A percentile compares a stretch with the other conserved stretches of the same genome.
These are phyloP conservation scores for Trichoderma brevicompactum DNA, from an alignment of 2,329 filamentous ascomycete species.

Conservation along the genomic window DNA sequence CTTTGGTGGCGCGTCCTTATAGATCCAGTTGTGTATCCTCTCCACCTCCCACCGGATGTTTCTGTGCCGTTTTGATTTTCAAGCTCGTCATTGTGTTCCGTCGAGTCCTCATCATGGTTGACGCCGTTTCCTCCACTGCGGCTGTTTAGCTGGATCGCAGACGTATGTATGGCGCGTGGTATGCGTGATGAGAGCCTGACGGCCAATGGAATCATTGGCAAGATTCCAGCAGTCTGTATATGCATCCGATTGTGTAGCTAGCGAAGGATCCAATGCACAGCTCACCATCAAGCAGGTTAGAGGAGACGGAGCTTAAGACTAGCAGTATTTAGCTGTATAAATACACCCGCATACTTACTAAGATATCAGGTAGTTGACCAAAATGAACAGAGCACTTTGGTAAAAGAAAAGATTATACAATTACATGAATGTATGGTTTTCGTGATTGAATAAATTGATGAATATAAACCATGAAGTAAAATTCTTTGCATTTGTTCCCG, in stretches of 20 bases:
- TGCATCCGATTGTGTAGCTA: conserved; percentile 8
- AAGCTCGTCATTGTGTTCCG: conserved; percentile 37
- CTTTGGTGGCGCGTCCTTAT: conserved; percentile 42
- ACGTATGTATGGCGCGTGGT: conserved; percentile 20
- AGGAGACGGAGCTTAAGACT: neutral
- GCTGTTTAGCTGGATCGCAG: conserved; percentile 9
- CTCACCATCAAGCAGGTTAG: conserved; percentile 7
- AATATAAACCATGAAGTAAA: no score
- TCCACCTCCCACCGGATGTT: conserved; percentile 36
- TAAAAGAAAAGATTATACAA: no score
- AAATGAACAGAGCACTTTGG: no score
- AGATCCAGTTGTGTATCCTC: conserved; percentile 35
- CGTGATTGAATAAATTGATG: no score
- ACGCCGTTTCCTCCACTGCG: conserved; percentile 31
- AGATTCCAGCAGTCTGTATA: conserved; percentile 4
- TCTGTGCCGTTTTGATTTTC: conserved; percentile 40
- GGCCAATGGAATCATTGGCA: conserved; percentile 14
- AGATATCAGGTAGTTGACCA: no score
- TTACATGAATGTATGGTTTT: no score
- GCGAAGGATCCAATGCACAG: neutral
- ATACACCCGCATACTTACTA: no score
- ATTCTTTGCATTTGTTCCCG: no score
- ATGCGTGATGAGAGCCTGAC: conserved; percentile 17
- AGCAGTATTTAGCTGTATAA: neutral
- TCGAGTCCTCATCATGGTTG: conserved; percentile 38